These are phyloP conservation scores for Hirschfeldia incana DNA, from an alignment of 345 rosid genomes.

Conservation along the genomic window DNA sequence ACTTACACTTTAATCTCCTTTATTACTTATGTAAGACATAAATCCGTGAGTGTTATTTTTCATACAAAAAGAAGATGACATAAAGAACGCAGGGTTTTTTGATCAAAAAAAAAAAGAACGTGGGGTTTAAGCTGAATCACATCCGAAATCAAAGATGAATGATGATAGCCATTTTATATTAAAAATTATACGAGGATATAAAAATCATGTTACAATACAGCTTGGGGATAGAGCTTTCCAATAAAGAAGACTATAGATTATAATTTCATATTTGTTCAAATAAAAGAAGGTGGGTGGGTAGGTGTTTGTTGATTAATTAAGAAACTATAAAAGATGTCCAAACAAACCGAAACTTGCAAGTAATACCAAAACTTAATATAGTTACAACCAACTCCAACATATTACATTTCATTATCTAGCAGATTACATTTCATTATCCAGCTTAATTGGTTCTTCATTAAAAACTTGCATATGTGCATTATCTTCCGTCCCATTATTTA, in stretches of 20 bases:
- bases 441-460: background rate
- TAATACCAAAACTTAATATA: constrained; percentile 3
- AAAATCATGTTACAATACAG: background rate
- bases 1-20: background rate
- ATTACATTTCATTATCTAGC: constrained; percentile 6
- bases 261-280: background rate
- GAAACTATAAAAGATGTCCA: background rate
- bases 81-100: background rate
- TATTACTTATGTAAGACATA: background rate
- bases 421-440: constrained; percentile 2
- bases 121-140: background rate
- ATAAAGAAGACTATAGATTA: background rate
- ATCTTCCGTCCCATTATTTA: background rate
- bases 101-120: background rate
- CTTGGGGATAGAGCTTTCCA: constrained; percentile 1
- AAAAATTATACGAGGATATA: constrained; percentile 8
- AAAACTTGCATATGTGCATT: background rate
- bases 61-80: background rate
- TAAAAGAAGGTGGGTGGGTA: constrained; percentile 10
- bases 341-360: constrained; percentile 21
- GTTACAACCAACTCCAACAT: constrained; percentile 14
- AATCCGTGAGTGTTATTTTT: background rate
- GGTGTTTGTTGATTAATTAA: constrained; percentile 23
- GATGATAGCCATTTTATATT: constrained; percentile 2
- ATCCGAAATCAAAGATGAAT: constrained; percentile 5